Conservation (phyloP, 306 rosid species). For the Hippophae tibetana region DNA sequence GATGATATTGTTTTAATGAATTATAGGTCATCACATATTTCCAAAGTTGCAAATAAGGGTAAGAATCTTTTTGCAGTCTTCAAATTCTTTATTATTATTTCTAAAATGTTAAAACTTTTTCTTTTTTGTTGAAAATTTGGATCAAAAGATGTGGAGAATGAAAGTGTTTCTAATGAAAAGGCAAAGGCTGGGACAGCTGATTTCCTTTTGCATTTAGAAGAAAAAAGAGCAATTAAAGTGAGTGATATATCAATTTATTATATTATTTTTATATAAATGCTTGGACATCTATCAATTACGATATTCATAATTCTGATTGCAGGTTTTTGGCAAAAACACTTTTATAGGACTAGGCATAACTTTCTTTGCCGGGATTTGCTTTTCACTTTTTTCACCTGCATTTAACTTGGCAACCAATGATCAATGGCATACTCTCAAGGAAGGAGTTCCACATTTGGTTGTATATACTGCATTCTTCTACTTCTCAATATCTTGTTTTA, state of each 20-base stretch:
- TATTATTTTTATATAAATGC: not conserved
- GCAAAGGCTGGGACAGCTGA: constrained; percentile 67
- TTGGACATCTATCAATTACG: not conserved
- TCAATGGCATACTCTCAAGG: constrained; percentile 63
- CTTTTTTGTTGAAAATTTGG: constrained; percentile 20
- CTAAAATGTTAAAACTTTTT: constrained; percentile 2
- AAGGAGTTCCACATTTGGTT: constrained; percentile 70
- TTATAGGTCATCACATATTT: constrained; percentile 26
- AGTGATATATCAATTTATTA: constrained; percentile 6
- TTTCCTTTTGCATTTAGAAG: constrained; percentile 68
- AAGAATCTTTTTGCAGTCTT: constrained; percentile 12
- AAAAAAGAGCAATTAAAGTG: constrained; percentile 72
- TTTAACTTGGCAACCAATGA: constrained; percentile 92
- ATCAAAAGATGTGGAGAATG: constrained; percentile 36
- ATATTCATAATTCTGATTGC: constrained; percentile 7
- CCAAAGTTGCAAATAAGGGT: constrained; percentile 30
- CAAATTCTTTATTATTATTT: constrained; percentile 5
- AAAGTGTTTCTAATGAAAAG: constrained; percentile 21
- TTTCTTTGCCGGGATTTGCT: constrained; percentile 74
- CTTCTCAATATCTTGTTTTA: constrained; percentile 69
- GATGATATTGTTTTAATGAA: constrained; percentile 10
- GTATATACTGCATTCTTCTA: constrained; percentile 85
- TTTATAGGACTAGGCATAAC: constrained; percentile 54
- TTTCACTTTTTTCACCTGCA: constrained; percentile 88
- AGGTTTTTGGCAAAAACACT: constrained; percentile 79